These are phyloP conservation scores for Nelumbo lutea DNA, from an alignment of 164 flowering plant genomes.

Conservation along the genomic window DNA sequence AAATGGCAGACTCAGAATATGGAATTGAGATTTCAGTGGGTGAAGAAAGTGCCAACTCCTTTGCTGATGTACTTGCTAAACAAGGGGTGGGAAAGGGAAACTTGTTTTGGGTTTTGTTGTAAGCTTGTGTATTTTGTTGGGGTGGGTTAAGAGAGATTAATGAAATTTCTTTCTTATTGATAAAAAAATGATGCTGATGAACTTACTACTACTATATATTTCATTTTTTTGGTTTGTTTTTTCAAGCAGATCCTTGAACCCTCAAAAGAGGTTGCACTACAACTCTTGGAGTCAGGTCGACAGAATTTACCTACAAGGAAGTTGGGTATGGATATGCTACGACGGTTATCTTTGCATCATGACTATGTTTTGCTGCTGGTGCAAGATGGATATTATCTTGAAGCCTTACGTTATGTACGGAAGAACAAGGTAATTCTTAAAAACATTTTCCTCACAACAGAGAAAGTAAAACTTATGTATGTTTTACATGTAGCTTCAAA, in stretches of 20 bases:
- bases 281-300: slow-evolving; percentile 81
- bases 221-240: not conserved
- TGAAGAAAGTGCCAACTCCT: too few species aligned
- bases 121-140: too few species aligned
- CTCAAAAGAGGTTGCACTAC: slow-evolving; percentile 91
- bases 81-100: too few species aligned
- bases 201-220: too few species aligned
- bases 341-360: slow-evolving; percentile 75
- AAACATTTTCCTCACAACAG: not conserved
- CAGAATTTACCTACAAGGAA: slow-evolving; percentile 63
- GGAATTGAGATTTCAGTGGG: too few species aligned
- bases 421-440: slow-evolving; percentile 62
- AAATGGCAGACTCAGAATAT: too few species aligned
- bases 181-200: too few species aligned
- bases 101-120: too few species aligned
- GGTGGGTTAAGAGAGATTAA: too few species aligned
- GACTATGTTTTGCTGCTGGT: slow-evolving; percentile 73
- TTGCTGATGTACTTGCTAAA: too few species aligned
- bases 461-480: not conserved
- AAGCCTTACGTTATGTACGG: slow-evolving; percentile 82
- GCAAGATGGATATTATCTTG: slow-evolving; percentile 92
- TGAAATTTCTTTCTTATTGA: too few species aligned
- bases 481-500: not conserved
- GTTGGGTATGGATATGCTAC: slow-evolving; percentile 87
- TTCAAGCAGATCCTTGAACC: slow-evolving; percentile 78